Conservation (phyloP, 805 yeast genomes). For the Ogataea glucozyma region DNA sequence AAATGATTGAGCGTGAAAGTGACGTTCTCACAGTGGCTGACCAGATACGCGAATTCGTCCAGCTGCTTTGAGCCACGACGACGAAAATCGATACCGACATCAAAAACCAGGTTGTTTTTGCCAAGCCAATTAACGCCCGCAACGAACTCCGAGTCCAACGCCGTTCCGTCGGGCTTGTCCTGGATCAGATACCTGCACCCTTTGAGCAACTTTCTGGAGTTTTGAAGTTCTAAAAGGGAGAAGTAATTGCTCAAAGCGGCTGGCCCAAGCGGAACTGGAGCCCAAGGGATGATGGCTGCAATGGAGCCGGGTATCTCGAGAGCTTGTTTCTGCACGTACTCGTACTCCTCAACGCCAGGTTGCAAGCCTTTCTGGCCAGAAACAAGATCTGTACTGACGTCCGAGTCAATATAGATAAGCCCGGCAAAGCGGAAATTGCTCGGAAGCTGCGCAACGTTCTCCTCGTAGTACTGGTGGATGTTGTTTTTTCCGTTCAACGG, state of each 20-base stretch:
- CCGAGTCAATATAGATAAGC: constrained; percentile 39
- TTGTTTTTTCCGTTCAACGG: constrained; percentile 30
- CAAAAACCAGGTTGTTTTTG: constrained; percentile 36
- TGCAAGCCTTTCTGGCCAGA: constrained; percentile 24
- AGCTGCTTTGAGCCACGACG: constrained; percentile 42
- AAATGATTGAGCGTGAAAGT: constrained; percentile 43
- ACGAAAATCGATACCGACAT: constrained; percentile 44
- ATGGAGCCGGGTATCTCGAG: constrained; percentile 7
- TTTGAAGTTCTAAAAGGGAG: constrained; percentile 13
- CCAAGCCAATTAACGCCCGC: constrained; percentile 39
- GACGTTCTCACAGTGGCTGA: constrained; percentile 31
- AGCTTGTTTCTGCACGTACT: constrained; percentile 26
- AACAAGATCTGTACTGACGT: constrained; percentile 25
- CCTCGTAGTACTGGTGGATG: constrained; percentile 30
- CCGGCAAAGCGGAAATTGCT: constrained; percentile 31
- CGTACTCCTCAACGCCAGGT: constrained; percentile 32
- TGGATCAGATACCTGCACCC: constrained; percentile 47
- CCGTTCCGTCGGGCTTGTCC: constrained; percentile 41
- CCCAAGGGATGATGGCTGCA: constrained; percentile 44
- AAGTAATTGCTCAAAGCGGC: constrained; percentile 23
- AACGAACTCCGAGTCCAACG: constrained; percentile 32
- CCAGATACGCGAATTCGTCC: constrained; percentile 36
- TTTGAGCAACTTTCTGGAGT: constrained; percentile 25
- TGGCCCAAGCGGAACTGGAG: constrained; percentile 41
- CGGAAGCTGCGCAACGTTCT: constrained; percentile 8